phyloP scores from a whole-genome alignment of 1,284 basidiomycete species.

The Moniliophthora roreri region DNA sequence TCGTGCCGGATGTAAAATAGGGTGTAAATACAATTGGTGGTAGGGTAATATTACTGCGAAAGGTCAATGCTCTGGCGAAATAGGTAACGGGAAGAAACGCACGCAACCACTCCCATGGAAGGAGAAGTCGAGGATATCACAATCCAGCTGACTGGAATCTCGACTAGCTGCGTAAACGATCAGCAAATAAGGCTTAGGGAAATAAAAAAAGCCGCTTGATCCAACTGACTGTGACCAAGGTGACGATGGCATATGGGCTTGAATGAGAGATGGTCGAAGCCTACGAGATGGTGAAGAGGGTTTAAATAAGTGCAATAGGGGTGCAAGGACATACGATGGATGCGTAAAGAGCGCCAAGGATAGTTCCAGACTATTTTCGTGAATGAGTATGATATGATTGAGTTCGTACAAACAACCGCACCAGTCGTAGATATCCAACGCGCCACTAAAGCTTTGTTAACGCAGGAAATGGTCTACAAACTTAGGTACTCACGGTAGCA shows the following conservation, averaged over 20 bases:
- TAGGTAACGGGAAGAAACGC: slow-evolving; percentile 16
- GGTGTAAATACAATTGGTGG: slow-evolving; percentile 43
- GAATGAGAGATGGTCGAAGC: slow-evolving; percentile 37
- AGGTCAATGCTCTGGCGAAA: background rate
- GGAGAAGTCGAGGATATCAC: slow-evolving; percentile 39
- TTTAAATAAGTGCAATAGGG: background rate
- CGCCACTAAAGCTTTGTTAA: slow-evolving; percentile 31
- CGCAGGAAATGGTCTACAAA: background rate
- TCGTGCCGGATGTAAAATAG: slow-evolving; percentile 33
- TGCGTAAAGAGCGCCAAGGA: slow-evolving; percentile 45
- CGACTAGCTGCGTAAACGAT: slow-evolving; percentile 32
- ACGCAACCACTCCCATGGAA: slow-evolving; percentile 48
- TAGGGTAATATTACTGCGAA: slow-evolving; percentile 40
- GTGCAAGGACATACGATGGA: slow-evolving; percentile 36
- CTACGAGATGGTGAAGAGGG: slow-evolving; percentile 23
- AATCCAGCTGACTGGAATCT: slow-evolving; percentile 48
- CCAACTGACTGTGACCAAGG: slow-evolving; percentile 38
- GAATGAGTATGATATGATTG: background rate
- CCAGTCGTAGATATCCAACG: slow-evolving; percentile 46
- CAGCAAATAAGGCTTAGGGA: background rate
- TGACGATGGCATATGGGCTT: slow-evolving; percentile 46
- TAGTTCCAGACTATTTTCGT: slow-evolving; percentile 38
- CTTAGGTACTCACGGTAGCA: slow-evolving; percentile 34
- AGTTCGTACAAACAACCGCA: slow-evolving; percentile 21
- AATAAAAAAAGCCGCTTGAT: background rate